Conservation (phyloP, 1,139 yeast genomes). For the Pichia sp. region DNA sequence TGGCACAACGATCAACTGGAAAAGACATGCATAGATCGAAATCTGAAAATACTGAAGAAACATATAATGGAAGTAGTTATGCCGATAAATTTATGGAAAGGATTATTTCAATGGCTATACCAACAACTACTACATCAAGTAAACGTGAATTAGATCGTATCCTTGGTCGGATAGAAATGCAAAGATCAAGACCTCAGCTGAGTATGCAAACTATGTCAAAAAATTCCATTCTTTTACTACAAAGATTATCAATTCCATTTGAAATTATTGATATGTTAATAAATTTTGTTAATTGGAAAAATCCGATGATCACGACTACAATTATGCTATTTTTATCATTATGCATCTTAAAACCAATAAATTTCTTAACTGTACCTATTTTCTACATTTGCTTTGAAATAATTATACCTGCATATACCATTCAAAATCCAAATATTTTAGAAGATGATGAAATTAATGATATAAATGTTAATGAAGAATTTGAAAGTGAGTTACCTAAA, state of each 20-base stretch:
- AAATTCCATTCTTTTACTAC: constrained; percentile 60
- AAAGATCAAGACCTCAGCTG: constrained; percentile 60
- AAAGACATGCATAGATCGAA: too few relatives aligned
- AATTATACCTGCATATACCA: constrained; percentile 64
- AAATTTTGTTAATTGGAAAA: constrained; percentile 55
- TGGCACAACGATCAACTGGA: too few relatives aligned
- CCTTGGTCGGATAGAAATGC: constrained; percentile 48
- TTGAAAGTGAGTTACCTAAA: constrained; percentile 46
- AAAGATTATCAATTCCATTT: constrained; percentile 59
- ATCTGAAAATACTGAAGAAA: too few relatives aligned
- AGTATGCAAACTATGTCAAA: constrained; percentile 65
- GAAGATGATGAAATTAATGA: constrained; percentile 8
- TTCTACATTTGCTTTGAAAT: constrained; percentile 47
- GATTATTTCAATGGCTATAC: constrained; percentile 63
- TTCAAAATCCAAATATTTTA: constrained; percentile 35
- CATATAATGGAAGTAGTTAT: too few relatives aligned
- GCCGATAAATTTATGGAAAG: constrained; percentile 70
- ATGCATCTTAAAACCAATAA: constrained; percentile 55
- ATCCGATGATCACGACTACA: constrained; percentile 58
- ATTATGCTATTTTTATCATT: constrained; percentile 50
- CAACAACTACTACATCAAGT: constrained; percentile 44
- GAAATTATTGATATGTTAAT: constrained; percentile 51
- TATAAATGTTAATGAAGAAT: too few relatives aligned
- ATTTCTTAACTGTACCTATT: constrained; percentile 49
- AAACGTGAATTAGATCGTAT: constrained; percentile 35